A percentile compares a stretch with the other conserved stretches of the same genome.
Conservation (phyloP, 768 basidiomycete genomes). For the Rhodotorula paludigena region DNA sequence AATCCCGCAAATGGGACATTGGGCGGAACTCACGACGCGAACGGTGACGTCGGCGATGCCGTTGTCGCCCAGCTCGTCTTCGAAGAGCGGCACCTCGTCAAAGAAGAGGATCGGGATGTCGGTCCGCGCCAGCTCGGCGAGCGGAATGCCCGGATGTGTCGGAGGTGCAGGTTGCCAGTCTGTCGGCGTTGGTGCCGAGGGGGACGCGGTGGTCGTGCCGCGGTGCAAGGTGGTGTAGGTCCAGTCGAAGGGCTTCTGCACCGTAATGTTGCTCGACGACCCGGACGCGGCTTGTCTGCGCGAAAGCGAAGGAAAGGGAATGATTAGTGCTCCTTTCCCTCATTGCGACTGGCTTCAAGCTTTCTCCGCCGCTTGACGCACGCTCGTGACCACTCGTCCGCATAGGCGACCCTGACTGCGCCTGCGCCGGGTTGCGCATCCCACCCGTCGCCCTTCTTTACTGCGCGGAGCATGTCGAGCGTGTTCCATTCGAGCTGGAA, state of each 20-base stretch:
- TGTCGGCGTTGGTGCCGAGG: neutral
- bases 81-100: conserved; percentile 87
- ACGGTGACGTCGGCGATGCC: conserved; percentile 79
- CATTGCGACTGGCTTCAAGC: no score
- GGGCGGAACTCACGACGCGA: conserved; percentile 67
- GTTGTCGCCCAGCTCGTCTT: conserved; percentile 96
- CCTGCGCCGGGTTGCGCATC: conserved; percentile 52
- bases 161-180: conserved; percentile 35
- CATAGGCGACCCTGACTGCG: conserved; percentile 90
- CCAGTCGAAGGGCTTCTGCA: conserved; percentile 92
- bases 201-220: conserved; percentile 49
- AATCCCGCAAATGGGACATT: neutral
- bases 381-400: conserved; percentile 76
- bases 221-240: conserved; percentile 88
- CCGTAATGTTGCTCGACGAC: conserved; percentile 58
- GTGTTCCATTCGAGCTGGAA: conserved; percentile 66
- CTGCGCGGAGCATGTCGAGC: conserved; percentile 61
- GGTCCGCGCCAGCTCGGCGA: conserved; percentile 74
- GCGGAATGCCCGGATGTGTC: conserved; percentile 58
- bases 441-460: conserved; percentile 58
- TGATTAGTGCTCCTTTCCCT: no score
- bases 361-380: no score
- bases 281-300: conserved; percentile 16
- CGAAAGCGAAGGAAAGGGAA: neutral
- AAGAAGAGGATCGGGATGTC: conserved; percentile 94